These are phyloP conservation scores for Ambrosia artemisiifolia DNA, from an alignment of 129 eudicot species.

Conservation along the genomic window DNA sequence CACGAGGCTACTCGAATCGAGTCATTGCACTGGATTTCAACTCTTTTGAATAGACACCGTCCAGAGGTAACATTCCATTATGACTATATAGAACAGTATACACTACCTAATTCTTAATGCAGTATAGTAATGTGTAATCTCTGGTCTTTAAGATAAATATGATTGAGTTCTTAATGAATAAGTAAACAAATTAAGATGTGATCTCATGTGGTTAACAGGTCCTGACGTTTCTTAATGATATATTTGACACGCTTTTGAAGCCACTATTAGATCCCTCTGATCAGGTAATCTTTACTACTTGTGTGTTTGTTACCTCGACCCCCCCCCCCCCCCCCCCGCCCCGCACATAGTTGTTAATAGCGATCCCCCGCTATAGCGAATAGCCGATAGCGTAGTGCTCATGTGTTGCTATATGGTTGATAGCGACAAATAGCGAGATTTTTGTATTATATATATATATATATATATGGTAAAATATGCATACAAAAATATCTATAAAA, in stretches of 20 bases:
- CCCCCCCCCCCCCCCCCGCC: neutral
- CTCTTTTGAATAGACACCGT: slow-evolving; percentile 78
- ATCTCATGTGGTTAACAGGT: slow-evolving; percentile 55
- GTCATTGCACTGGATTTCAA: slow-evolving; percentile 90
- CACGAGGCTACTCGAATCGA: slow-evolving; percentile 97
- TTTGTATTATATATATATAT: too few species aligned
- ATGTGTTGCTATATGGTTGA: too few species aligned
- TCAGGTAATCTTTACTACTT: slow-evolving; percentile 47
- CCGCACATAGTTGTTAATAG: neutral
- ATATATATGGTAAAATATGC: too few species aligned
- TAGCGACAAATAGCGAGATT: too few species aligned
- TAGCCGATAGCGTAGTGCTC: too few species aligned
- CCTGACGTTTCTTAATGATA: slow-evolving; percentile 69
- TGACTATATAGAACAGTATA: neutral
- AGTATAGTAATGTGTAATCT: slow-evolving; percentile 2
- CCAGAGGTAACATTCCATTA: slow-evolving; percentile 47
- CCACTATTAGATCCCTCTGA: slow-evolving; percentile 89
- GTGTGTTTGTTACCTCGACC: neutral
- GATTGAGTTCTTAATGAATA: neutral
- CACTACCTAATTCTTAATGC: neutral
- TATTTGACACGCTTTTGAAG: slow-evolving; percentile 80
- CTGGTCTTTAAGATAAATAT: neutral
- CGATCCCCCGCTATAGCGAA: too few species aligned
- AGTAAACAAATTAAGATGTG: slow-evolving; percentile 12
- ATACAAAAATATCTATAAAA: too few species aligned